Evolutionary conservation across 2,329 filamentous ascomycete species (phyloP).

Genomic region (Hirsutella thompsonii): DNA sequence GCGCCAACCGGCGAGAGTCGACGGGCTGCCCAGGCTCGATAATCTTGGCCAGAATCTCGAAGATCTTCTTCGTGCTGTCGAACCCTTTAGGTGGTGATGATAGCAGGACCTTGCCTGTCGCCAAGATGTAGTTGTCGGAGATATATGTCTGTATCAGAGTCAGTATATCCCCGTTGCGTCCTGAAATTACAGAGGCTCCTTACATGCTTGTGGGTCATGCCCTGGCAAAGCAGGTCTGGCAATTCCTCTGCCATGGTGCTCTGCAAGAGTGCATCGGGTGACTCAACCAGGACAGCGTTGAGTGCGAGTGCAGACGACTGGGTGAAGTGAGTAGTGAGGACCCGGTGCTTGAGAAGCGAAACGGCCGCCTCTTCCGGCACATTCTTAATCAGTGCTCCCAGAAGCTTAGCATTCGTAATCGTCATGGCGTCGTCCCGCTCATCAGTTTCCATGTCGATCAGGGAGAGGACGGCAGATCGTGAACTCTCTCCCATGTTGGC

Average conservation of each 20-base stretch:
- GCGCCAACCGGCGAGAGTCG: constrained; percentile 72
- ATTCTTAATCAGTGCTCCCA: constrained; percentile 82
- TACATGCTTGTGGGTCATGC: constrained; percentile 65
- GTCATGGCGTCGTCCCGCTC: constrained; percentile 66
- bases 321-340: constrained; percentile 64
- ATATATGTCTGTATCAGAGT: constrained; percentile 51
- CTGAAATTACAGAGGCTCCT: constrained; percentile 20
- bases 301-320: constrained; percentile 73
- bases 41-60: constrained; percentile 62
- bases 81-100: constrained; percentile 54
- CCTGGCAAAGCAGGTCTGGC: constrained; percentile 63
- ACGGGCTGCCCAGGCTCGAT: constrained; percentile 67
- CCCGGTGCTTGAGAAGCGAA: constrained; percentile 51
- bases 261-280: constrained; percentile 55
- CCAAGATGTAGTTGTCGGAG: constrained; percentile 77
- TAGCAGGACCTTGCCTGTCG: constrained; percentile 82
- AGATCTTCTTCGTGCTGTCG: constrained; percentile 66
- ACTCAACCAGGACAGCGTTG: constrained; percentile 79
- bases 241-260: constrained; percentile 59
- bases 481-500: constrained; percentile 90
- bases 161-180: neutral
- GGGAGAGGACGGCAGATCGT: constrained; percentile 66
- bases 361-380: constrained; percentile 59
- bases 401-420: constrained; percentile 79
- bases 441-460: constrained; percentile 78